Base-by-base conservation (phyloP, 345 rosid species). In the Populus tremula region DNA sequence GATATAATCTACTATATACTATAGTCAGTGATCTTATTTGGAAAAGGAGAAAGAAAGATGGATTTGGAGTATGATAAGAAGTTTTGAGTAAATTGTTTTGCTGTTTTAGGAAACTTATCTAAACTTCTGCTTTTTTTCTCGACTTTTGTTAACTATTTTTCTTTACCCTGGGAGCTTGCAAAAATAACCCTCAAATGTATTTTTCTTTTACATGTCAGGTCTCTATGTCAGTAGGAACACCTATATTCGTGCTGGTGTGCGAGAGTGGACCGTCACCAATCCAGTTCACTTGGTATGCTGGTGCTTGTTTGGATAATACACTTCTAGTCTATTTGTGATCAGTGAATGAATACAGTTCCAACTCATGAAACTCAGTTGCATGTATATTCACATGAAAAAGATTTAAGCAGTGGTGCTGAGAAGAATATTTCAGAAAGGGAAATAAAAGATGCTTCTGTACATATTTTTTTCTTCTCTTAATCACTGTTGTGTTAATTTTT, bases 161-260 rank as follows among this genome's bases (percentile, higher is more conserved):
- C 23, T 53, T 36, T 29, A 45, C n/a, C 43, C 61, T 66, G 5
- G 67, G 64, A 23, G 72, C 27, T 67, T 36, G 43, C n/a, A 11
- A 36, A 27, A 41, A 27, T 71, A 67, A 76, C 33, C 67, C 38
- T 45, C 35, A 21, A 67, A 41, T 59, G 36, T 23, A 53, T 77
- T 27, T 67, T 49, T 75, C 36, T 33, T 33, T 33, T 33, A 33
- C 36, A 33, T 84, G 31, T 63, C 79, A 95, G 99, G 99, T 81
- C 87, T 95, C 38, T 95, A 93, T 69, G 99, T 93, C 81, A 95
- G 99, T 85, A 91, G 98, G 79, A 95, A 95, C 72, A 93, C 98
- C 54, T 95, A 93, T 84, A 90, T 95, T 41, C 96, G 91, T 45
- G 85, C 93, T 75, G 99, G 99, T 67, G 88, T 91, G 82, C 87